Evolutionary conservation across 495 filamentous ascomycete genomes (phyloP).

Genomic region (Annulohypoxylon nitens): DNA sequence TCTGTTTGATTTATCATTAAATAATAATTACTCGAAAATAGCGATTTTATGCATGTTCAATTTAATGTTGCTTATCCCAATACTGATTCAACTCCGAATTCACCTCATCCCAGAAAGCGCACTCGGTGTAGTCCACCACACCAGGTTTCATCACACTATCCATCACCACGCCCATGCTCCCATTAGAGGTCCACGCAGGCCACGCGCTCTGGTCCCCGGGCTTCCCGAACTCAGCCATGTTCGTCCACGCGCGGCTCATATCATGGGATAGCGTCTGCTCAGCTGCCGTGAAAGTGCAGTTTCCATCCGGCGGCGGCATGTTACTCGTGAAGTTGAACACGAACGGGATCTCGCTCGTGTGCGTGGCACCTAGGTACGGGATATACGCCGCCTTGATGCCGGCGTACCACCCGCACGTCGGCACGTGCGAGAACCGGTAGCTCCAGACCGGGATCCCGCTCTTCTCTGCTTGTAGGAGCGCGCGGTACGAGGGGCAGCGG

Average conservation of each 20-base stretch:
- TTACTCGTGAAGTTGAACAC: slow-evolving; percentile 55
- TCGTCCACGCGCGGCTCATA: slow-evolving; percentile 56
- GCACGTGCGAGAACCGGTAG: slow-evolving; percentile 54
- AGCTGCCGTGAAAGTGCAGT: slow-evolving; percentile 50
- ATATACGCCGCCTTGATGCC: slow-evolving; percentile 33
- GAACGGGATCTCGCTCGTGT: slow-evolving; percentile 58
- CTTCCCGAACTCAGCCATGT: slow-evolving; percentile 53
- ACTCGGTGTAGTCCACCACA: slow-evolving; percentile 51
- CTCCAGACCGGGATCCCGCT: slow-evolving; percentile 52
- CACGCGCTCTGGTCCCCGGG: slow-evolving; percentile 47
- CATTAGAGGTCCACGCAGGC: slow-evolving; percentile 47
- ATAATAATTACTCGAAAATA: background rate
- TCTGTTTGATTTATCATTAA: background rate
- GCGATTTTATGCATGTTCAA: background rate
- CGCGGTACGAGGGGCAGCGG: slow-evolving; percentile 51
- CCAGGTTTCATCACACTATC: slow-evolving; percentile 43
- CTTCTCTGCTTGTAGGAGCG: slow-evolving; percentile 33
- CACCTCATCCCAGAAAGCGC: slow-evolving; percentile 54
- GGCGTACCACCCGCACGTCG: slow-evolving; percentile 52
- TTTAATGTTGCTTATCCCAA: slow-evolving; percentile 2
- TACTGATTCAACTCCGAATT: slow-evolving; percentile 37
- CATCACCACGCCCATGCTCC: slow-evolving; percentile 50
- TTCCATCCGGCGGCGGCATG: slow-evolving; percentile 47
- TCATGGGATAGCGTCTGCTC: slow-evolving; percentile 51
- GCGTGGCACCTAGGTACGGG: slow-evolving; percentile 47